Percentiles rank a stretch among this genome's conserved stretches.
Conservation (phyloP, 768 basidiomycete species). For the Russula brevipes region DNA sequence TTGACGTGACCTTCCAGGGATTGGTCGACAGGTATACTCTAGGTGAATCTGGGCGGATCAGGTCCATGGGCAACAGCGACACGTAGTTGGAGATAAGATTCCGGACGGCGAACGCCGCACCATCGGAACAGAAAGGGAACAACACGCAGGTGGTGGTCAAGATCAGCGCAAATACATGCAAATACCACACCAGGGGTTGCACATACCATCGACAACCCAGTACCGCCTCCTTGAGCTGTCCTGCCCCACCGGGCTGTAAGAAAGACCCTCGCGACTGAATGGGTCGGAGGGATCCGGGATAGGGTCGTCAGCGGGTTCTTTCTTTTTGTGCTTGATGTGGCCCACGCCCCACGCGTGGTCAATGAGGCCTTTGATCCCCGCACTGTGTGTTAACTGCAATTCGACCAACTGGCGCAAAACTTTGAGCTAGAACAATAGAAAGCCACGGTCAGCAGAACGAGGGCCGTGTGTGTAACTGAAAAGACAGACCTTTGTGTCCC, state of each 20-base stretch:
- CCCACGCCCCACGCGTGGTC: constrained; percentile 85
- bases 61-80: constrained; percentile 20
- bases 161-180: constrained; percentile 60
- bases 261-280: constrained; percentile 59
- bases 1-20: constrained; percentile 83
- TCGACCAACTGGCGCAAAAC: constrained; percentile 82
- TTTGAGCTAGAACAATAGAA: constrained; percentile 51
- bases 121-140: constrained; percentile 39
- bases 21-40: constrained; percentile 81
- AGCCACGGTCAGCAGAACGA: constrained; percentile 25
- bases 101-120: constrained; percentile 36
- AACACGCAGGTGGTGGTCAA: constrained; percentile 34
- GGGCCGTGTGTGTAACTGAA: constrained; percentile 23
- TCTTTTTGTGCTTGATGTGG: constrained; percentile 82
- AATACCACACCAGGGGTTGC: constrained; percentile 45
- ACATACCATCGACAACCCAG: constrained; percentile 89
- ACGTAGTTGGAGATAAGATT: constrained; percentile 27
- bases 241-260: constrained; percentile 69
- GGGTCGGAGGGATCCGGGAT: constrained; percentile 53
- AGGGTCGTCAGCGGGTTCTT: constrained; percentile 50
- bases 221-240: constrained; percentile 72
- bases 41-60: constrained; percentile 59
- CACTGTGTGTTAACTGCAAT: constrained; percentile 66
- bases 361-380: constrained; percentile 63
- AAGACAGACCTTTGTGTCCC: constrained; percentile 71